Evolutionary conservation across 2,329 filamentous ascomycete species (phyloP), one percentile per base, ranked within the genome.

Genomic region (Boeremia exigua): DNA sequence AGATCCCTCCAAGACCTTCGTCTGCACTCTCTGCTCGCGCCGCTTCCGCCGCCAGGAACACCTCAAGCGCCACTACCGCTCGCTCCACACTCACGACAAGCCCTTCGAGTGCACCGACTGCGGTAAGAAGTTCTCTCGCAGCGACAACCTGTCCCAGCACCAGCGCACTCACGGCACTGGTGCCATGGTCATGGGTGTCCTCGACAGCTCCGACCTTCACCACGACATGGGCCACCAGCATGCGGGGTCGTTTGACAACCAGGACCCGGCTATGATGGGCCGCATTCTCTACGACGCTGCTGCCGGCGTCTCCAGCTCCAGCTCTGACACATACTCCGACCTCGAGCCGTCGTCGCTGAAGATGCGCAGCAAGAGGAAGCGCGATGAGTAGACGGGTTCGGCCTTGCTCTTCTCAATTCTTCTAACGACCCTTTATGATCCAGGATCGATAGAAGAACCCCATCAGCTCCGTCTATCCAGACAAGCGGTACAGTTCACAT

Each of bases 11-110:
- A 99, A 99, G 88, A 97, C 93, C 0, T 99, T 98, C 62, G 91
- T 96, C 58, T 99, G 95, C 81, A 92, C 93, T 53, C 85, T 97
- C 19, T 99, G 95, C 88, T 94, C 92, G 71, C 92, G 95, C 63
- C 91, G 95, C 59, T 99, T 99, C 89, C 90, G 95, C 60, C 91
- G 95, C 60, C 95, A 99, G 79, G 95, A 99, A 78, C 95, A 99
- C 74, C 86, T 99, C 58, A 99, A 99, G 87, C 91, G 95, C 61
- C 95, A 99, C 82, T 96, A 96, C 83, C 89, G 95, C 67, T 98
- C 95, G 55, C 91, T 99, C 43, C 95, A 99, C 83, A 99, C 95
- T 1, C 89, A 96, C 73, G 95, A 98, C 76, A 99, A 98, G 87
- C 95, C 95, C 5, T 99, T 98, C 71, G 92, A 96, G 80, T 99